Conservation (phyloP, 2,329 filamentous ascomycete species). For the Sclerotinia trifoliorum region DNA sequence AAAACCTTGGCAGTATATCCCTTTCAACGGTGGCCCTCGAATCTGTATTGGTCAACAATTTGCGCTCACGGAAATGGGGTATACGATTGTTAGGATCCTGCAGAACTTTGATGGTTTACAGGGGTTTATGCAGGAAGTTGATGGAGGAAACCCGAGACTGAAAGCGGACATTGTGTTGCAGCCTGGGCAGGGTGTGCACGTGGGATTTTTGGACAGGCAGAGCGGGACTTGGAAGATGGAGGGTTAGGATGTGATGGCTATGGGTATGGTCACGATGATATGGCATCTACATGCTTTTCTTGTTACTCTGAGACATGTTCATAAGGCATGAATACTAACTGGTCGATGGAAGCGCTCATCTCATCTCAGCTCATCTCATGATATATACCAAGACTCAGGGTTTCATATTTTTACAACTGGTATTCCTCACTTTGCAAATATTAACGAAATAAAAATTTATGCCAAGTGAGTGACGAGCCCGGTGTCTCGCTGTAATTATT, state of each 20-base stretch:
- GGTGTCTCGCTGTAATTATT: background rate
- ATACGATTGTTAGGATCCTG: conserved; percentile 69
- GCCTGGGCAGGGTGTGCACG: conserved; percentile 57
- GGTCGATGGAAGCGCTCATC: background rate
- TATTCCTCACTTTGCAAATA: background rate
- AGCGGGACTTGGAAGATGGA: background rate
- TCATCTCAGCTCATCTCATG: background rate
- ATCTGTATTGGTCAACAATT: conserved; percentile 82
- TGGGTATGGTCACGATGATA: background rate
- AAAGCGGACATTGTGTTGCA: conserved; percentile 60
- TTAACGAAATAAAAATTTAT: background rate
- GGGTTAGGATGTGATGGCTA: background rate
- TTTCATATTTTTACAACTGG: background rate
- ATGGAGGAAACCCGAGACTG: conserved; percentile 53
- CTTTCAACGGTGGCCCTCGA: conserved; percentile 72
- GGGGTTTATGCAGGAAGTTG: conserved; percentile 54
- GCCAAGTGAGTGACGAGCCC: background rate
- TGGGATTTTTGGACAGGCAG: conserved; percentile 52
- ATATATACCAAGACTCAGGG: background rate
- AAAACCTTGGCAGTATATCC: conserved; percentile 68
- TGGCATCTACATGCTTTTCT: background rate
- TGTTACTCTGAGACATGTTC: background rate
- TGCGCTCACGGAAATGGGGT: conserved; percentile 73
- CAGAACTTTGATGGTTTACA: conserved; percentile 68
- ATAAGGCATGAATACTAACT: background rate